phyloP scores from a whole-genome alignment of 2,329 filamentous ascomycete species.

The Ascochyta pisi region DNA sequence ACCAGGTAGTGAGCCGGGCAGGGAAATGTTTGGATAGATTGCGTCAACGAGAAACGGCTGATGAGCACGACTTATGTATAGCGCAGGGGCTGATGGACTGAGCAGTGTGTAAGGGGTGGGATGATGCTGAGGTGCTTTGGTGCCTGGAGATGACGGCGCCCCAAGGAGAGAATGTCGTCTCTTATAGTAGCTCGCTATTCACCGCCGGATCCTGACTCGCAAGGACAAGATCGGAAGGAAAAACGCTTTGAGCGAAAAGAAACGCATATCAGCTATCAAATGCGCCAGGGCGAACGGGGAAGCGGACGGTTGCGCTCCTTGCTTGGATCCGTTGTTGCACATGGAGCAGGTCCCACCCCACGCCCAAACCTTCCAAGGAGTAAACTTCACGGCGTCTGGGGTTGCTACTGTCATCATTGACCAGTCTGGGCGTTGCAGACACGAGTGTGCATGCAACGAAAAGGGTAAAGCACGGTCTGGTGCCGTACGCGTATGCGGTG shows the following conservation, averaged over 20 bases:
- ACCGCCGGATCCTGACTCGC: constrained; percentile 42
- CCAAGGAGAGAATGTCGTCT: constrained; percentile 27
- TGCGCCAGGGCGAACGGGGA: constrained; percentile 33
- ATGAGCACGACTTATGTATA: constrained; percentile 10
- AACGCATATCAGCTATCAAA: constrained; percentile 27
- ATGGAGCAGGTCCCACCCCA: constrained; percentile 41
- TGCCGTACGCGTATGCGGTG: constrained; percentile 15
- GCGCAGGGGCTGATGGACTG: constrained; percentile 4
- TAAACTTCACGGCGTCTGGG: constrained; percentile 26
- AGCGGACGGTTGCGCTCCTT: constrained; percentile 44
- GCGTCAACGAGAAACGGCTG: constrained; percentile 5
- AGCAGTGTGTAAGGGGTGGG: constrained; percentile 14
- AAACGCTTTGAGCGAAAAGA: constrained; percentile 39
- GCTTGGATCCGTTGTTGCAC: constrained; percentile 39
- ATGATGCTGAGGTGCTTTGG: constrained; percentile 13
- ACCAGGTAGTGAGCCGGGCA: not conserved
- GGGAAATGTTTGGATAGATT: constrained; percentile 7
- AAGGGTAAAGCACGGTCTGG: constrained; percentile 10
- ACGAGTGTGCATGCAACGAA: constrained; percentile 20
- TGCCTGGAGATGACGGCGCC: constrained; percentile 18
- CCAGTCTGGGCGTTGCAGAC: constrained; percentile 14
- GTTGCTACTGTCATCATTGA: constrained; percentile 24
- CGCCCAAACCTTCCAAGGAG: constrained; percentile 33
- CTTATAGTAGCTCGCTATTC: constrained; percentile 34
- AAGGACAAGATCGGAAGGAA: constrained; percentile 19